Conservation (phyloP, 192 early-diverging fungal genomes). For the Rhizophagus prolifer region DNA sequence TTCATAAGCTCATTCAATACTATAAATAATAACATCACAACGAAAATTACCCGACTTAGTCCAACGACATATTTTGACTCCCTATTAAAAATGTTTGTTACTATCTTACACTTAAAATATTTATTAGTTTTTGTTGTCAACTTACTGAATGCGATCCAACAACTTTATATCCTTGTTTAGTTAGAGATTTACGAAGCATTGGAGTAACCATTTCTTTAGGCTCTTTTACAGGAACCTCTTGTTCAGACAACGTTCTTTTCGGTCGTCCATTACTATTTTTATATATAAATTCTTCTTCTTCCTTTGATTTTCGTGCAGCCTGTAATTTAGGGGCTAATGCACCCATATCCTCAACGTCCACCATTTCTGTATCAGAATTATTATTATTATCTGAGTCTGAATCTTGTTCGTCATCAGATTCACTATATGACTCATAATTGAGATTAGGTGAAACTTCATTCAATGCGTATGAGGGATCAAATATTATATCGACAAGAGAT, state of each 20-base stretch:
- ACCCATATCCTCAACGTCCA: conserved; percentile 77
- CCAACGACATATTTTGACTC: conserved; percentile 80
- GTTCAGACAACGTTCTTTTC: conserved; percentile 45
- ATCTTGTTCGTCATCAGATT: conserved; percentile 47
- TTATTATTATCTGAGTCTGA: conserved; percentile 55
- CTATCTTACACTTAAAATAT: not conserved
- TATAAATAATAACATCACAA: not conserved
- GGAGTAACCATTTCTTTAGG: conserved; percentile 72
- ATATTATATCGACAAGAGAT: not conserved
- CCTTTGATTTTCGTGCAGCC: conserved; percentile 47
- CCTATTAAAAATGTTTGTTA: conserved; percentile 21
- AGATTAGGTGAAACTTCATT: not conserved
- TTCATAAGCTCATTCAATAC: not conserved
- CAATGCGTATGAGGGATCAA: not conserved
- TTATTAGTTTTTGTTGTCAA: not conserved
- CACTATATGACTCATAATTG: not conserved
- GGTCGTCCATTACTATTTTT: conserved; percentile 43
- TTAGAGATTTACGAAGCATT: conserved; percentile 62
- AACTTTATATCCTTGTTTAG: conserved; percentile 76
- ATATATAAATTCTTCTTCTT: conserved; percentile 54
- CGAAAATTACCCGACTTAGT: conserved; percentile 51
- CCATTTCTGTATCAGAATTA: conserved; percentile 59
- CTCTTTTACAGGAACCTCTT: conserved; percentile 39
- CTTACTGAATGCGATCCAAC: conserved; percentile 59
- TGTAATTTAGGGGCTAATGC: conserved; percentile 61